Base-by-base conservation (phyloP, 164 flowering plant species). In the Echeveria elegans region DNA sequence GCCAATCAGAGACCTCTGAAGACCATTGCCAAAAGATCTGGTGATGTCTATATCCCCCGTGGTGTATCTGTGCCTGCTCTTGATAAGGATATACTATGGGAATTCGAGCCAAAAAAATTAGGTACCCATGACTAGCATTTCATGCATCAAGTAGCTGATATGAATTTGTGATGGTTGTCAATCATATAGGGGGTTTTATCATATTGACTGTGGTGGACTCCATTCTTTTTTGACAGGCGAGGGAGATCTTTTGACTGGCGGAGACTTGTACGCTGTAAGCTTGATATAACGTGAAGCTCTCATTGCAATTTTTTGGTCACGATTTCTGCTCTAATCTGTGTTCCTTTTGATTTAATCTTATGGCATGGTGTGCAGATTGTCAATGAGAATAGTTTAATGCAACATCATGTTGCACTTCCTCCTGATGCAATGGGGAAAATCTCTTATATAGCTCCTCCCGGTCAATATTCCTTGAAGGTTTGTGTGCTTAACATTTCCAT, bases 31-130 rank as follows among this genome's bases (percentile, higher is more conserved):
- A 86, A 70, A 65, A 79, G 68, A 78, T 95, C 97, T 50, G 97
- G 97, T 56, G 99, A 95, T 85, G 99, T 95, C 64, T 95, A 95
- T 64, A 95, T 95, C 48, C 99, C 99, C 68, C 97, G 98, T 77
- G 99, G 99, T 75, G 97, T 92, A 6, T 80, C 98, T 72, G 99
- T 92, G 56, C 99, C 99, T 41, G 92, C 99, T 28, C 89, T 95
- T 48, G 99, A 95, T 80, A 95, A 92, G 78, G 99, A 92, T 73
- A 82, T 69, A 43, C 86, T 87, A 6, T 95, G 98, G 98, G 99
- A 95, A 41, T 95, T 95, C 69, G 82, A 90, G 74, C 98, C 98
- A 31, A 92, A 84, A 72, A 95, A 88, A 73, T 11, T 95, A 71
- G 97, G 98, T 95, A 86, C 38, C n/a, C n/a, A n/a, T 31, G 2